phyloP scores from a whole-genome alignment of 2,329 filamentous ascomycete genomes.

The Aspergillus carbonarius region DNA sequence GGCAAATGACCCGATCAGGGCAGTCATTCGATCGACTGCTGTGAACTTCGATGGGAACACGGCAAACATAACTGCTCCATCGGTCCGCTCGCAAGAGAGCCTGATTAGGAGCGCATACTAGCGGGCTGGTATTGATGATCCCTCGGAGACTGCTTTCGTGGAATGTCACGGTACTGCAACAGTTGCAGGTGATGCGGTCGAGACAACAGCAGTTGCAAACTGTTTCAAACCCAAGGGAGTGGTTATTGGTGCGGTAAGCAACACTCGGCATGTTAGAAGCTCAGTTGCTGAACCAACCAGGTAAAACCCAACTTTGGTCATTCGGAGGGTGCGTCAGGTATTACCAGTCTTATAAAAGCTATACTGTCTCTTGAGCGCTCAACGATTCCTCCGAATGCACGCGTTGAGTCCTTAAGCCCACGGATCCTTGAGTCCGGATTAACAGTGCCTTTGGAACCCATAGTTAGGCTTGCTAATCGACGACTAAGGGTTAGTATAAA shows the following conservation, averaged over 20 bases:
- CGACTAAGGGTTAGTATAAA: slow-evolving; percentile 25
- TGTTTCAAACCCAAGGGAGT: background rate
- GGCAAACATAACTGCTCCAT: background rate
- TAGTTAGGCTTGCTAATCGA: slow-evolving; percentile 7
- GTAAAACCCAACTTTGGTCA: slow-evolving; percentile 6
- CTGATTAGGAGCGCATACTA: background rate
- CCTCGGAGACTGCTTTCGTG: background rate
- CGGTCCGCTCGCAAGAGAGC: background rate
- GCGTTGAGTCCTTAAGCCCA: slow-evolving; percentile 8
- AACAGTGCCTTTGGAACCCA: slow-evolving; percentile 5
- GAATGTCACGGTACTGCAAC: slow-evolving; percentile 6
- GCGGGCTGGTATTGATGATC: background rate
- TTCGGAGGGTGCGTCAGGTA: background rate
- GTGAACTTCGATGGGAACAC: slow-evolving; percentile 26
- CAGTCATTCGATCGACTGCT: slow-evolving; percentile 28
- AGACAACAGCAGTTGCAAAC: background rate
- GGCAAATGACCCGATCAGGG: slow-evolving; percentile 31
- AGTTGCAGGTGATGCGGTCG: background rate
- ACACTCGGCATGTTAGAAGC: too few species aligned
- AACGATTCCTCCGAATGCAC: background rate
- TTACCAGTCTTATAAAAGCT: slow-evolving; percentile 3
- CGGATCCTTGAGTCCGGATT: slow-evolving; percentile 2
- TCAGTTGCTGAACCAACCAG: background rate
- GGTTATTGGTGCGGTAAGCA: background rate
- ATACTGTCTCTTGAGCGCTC: background rate